These are phyloP conservation scores for Neurospora cerealis DNA, from an alignment of 495 filamentous ascomycete genomes.

Conservation along the genomic window DNA sequence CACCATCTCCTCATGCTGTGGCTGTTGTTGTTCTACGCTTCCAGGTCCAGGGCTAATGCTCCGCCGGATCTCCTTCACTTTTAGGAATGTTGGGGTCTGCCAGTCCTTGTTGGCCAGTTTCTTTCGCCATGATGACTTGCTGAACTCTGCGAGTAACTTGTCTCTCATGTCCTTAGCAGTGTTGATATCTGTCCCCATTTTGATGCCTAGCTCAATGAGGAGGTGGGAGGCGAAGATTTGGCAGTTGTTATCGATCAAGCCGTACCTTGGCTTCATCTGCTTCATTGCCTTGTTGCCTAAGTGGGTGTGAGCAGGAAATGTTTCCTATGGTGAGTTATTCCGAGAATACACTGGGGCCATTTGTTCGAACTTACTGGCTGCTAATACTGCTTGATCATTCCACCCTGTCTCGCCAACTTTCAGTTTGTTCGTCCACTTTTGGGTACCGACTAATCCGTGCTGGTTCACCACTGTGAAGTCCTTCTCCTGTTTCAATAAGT, in stretches of 20 bases:
- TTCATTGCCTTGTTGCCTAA: constrained; percentile 34
- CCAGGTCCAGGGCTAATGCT: not conserved
- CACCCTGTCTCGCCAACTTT: constrained; percentile 34
- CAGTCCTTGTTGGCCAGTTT: not conserved
- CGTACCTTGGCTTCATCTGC: constrained; percentile 34
- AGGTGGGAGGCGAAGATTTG: constrained; percentile 29
- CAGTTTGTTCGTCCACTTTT: constrained; percentile 19
- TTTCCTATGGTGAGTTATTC: not conserved
- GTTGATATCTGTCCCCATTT: not conserved
- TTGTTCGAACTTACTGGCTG: constrained; percentile 22
- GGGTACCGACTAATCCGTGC: not conserved
- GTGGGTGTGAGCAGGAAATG: not conserved
- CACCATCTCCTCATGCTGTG: not conserved
- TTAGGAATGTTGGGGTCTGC: not conserved
- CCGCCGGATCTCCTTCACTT: not conserved
- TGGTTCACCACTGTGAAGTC: constrained; percentile 11
- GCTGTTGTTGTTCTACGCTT: not conserved
- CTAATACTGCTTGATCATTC: constrained; percentile 36
- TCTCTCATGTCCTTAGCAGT: not conserved
- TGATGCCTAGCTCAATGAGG: not conserved
- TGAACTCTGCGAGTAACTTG: not conserved
- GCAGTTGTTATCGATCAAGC: constrained; percentile 41
- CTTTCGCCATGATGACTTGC: not conserved
- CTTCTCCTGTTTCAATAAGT: constrained; percentile 18
- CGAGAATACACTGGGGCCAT: not conserved